A percentile compares a stretch with the other conserved stretches of the same genome.
These are phyloP conservation scores for Suhomyces atakaporum DNA, from an alignment of 1,139 yeast genomes.

Conservation along the genomic window DNA sequence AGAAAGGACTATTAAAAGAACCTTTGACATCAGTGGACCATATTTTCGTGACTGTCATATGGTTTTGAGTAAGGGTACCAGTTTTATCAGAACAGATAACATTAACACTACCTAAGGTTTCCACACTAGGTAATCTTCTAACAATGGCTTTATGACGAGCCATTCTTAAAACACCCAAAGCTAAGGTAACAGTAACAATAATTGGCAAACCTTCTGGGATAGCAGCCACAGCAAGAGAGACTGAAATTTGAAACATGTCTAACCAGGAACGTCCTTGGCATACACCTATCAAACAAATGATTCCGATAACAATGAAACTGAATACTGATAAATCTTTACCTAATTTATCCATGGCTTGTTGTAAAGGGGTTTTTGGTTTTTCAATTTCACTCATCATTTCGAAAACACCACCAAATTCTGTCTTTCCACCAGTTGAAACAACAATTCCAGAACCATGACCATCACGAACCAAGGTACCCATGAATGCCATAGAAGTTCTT, in stretches of 20 bases:
- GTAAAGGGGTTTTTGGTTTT: conserved; percentile 95
- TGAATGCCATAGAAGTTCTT: conserved; percentile 77
- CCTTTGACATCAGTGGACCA: conserved; percentile 78
- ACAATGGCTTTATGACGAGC: conserved; percentile 92
- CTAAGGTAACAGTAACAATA: conserved; percentile 93
- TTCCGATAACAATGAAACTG: conserved; percentile 82
- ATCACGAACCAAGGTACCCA: conserved; percentile 95
- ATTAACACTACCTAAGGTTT: conserved; percentile 91
- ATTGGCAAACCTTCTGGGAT: conserved; percentile 98
- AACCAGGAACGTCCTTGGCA: conserved; percentile 91
- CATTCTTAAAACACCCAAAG: conserved; percentile 94
- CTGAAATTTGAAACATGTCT: conserved; percentile 96
- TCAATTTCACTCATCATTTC: conserved; percentile 93
- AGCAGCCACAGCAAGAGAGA: conserved; percentile 95
- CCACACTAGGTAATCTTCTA: conserved; percentile 90
- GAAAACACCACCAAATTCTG: conserved; percentile 86
- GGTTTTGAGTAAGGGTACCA: conserved; percentile 92
- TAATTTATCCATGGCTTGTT: conserved; percentile 88
- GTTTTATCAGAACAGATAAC: conserved; percentile 95
- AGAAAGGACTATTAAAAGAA: conserved; percentile 46
- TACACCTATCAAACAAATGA: conserved; percentile 83
- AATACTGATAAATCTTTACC: conserved; percentile 85
- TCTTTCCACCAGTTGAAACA: conserved; percentile 82
- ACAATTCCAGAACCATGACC: conserved; percentile 94
- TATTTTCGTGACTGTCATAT: conserved; percentile 84